phyloP scores from a whole-genome alignment of 768 basidiomycete species.

The Hericium alpestre region DNA sequence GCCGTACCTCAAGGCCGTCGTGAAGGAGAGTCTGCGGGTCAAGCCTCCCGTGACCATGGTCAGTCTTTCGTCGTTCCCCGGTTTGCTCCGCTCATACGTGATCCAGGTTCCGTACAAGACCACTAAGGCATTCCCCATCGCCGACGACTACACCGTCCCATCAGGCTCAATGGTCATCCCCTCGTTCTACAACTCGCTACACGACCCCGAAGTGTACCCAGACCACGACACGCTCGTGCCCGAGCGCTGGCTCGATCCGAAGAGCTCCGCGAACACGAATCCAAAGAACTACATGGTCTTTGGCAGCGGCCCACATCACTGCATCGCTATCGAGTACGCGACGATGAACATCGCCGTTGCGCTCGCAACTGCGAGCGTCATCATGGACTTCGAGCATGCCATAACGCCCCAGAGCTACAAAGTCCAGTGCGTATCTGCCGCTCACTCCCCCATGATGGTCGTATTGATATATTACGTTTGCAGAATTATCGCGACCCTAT shows the following conservation, averaged over 20 bases:
- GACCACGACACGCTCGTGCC: slow-evolving; percentile 76
- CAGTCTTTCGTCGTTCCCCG: slow-evolving; percentile 6
- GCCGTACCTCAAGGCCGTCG: slow-evolving; percentile 84
- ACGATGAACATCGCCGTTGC: slow-evolving; percentile 82
- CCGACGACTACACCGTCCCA: slow-evolving; percentile 86
- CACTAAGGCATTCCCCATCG: slow-evolving; percentile 85
- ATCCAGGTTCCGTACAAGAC: slow-evolving; percentile 84
- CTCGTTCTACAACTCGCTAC: slow-evolving; percentile 84
- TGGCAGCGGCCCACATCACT: slow-evolving; percentile 86
- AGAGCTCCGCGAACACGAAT: slow-evolving; percentile 67
- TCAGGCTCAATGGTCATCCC: slow-evolving; percentile 90
- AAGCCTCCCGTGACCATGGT: slow-evolving; percentile 98
- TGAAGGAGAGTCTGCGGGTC: slow-evolving; percentile 86
- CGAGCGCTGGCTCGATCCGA: slow-evolving; percentile 86
- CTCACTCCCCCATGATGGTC: neutral
- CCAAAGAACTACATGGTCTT: slow-evolving; percentile 96
- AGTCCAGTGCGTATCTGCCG: slow-evolving; percentile 58
- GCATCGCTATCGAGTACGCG: slow-evolving; percentile 90
- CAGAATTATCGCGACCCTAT: slow-evolving; percentile 91
- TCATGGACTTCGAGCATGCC: slow-evolving; percentile 83
- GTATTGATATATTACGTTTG: neutral
- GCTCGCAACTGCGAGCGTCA: slow-evolving; percentile 68
- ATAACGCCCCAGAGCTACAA: slow-evolving; percentile 68
- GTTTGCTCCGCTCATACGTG: slow-evolving; percentile 1
- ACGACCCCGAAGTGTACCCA: slow-evolving; percentile 81